Conservation (phyloP, 2,329 filamentous ascomycete species). For the Claviceps sp. region DNA sequence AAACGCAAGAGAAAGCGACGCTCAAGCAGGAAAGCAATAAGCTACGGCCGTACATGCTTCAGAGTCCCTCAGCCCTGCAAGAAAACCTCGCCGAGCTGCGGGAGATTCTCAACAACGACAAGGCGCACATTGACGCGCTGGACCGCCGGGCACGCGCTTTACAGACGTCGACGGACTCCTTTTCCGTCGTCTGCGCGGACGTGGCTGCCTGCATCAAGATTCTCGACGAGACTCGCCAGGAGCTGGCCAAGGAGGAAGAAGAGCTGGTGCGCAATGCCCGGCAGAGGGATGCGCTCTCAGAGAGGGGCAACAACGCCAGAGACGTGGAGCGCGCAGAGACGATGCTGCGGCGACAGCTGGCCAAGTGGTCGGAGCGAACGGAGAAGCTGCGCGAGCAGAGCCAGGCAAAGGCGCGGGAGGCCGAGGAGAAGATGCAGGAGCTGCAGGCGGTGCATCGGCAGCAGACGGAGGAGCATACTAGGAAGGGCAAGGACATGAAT, state of each 20-base stretch:
- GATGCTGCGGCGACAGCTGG: conserved; percentile 69
- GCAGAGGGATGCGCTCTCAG: conserved; percentile 76
- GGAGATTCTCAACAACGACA: conserved; percentile 64
- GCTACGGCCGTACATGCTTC: conserved; percentile 79
- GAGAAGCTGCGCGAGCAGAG: conserved; percentile 72
- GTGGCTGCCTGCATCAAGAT: conserved; percentile 81
- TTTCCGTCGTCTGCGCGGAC: conserved; percentile 69
- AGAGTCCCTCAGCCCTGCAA: conserved; percentile 76
- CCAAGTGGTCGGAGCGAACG: conserved; percentile 76
- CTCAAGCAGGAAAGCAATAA: conserved; percentile 79
- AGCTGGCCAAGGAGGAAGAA: conserved; percentile 83
- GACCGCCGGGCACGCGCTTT: conserved; percentile 80
- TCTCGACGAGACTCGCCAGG: conserved; percentile 73
- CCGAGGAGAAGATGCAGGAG: conserved; percentile 83
- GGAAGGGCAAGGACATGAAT: conserved; percentile 88
- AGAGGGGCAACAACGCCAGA: conserved; percentile 76
- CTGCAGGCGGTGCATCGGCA: conserved; percentile 66
- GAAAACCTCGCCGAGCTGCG: conserved; percentile 69
- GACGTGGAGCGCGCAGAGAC: conserved; percentile 85
- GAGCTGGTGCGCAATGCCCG: conserved; percentile 67
- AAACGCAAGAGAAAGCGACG: conserved; percentile 54
- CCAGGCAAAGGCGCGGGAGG: conserved; percentile 65
- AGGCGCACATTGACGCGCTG: conserved; percentile 71
- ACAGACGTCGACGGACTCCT: conserved; percentile 85
- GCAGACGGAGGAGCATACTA: conserved; percentile 70